Percentiles rank a stretch among this genome's conserved stretches.
Conservation (phyloP, 2,329 filamentous ascomycete genomes). For the Aphanoascus verrucosus region DNA sequence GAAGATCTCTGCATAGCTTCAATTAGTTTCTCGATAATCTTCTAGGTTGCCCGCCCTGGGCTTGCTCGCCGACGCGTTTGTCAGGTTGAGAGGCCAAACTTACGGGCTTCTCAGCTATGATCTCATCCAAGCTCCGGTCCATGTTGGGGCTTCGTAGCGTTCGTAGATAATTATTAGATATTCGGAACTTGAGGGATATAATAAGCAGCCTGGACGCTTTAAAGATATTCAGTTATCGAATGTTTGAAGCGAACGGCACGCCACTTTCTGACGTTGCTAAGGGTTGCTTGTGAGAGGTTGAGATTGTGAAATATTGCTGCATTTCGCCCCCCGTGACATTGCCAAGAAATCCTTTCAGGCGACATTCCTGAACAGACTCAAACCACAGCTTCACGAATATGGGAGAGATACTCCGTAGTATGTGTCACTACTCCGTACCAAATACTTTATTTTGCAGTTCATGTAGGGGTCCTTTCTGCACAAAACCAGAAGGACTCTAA, state of each 20-base stretch:
- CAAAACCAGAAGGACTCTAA: too few species aligned
- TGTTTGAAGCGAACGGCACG: not conserved
- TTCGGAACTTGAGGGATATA: not conserved
- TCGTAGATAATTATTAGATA: not conserved
- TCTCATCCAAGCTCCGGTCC: conserved; percentile 56
- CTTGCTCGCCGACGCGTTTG: not conserved
- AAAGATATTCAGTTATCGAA: not conserved
- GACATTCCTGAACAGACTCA: too few species aligned
- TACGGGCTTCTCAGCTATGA: conserved; percentile 52
- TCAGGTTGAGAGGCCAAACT: conserved; percentile 10
- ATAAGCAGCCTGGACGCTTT: not conserved
- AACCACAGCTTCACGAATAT: too few species aligned
- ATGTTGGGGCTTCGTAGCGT: conserved; percentile 30
- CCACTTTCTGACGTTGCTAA: not conserved
- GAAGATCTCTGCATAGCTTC: conserved; percentile 15
- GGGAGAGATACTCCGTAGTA: too few species aligned
- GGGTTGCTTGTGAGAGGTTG: not conserved
- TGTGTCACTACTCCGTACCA: too few species aligned
- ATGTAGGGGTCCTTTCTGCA: too few species aligned
- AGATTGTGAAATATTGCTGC: not conserved
- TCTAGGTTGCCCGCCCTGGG: not conserved
- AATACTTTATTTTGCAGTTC: too few species aligned
- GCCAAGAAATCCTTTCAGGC: not conserved
- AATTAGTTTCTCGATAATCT: not conserved
- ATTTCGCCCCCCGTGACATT: not conserved